Base-by-base conservation (phyloP, 352 stramenopile genomes). In the Phytophthora boehmeriae region DNA sequence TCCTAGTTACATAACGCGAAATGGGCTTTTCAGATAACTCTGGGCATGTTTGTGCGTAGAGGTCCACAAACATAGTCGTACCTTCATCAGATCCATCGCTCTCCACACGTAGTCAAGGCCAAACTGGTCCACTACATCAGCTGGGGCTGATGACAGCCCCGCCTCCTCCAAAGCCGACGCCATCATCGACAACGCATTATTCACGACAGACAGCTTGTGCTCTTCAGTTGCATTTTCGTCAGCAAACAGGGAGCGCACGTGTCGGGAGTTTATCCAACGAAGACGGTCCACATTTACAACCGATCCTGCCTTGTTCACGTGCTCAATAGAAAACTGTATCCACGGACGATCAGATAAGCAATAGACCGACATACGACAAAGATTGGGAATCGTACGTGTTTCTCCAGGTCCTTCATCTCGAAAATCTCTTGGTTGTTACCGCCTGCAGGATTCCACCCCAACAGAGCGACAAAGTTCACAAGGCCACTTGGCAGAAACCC, bases 401-500 rank as follows among this genome's bases (percentile, higher is more conserved):
- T 53, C 42, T 85, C 62, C 13, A 99, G 78, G 55, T 99, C 96
- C 25, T 97, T 81, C 58, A 98, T 80, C 5, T 84, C 84, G 59
- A 98, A 99, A 59, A 99, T 98, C 64, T 99, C 97, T 68, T 99
- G 93, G 45, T 98, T 98, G 45, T 97, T 98, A 19, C 96, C 96
- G 49, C 95, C 88, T 9, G 86, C 84, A 9, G 88, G 86, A 69
- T 98, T 99, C 97, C 97, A 99, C 14, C 97, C 97, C 16, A 99
- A 87, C n/a, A 99, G 75, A 13, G 96, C 93, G 8, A 99, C 85
- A 61, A 99, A 99, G 61, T 99, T 99, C 43, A 99, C 96, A 59
- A 99, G 94, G 0, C 96, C 96, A 65, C 93, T 95, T 11, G 97
- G 88, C 8, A 99, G 74, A 66, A 97, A 99, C 16, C 97, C 97